Conservation (phyloP, 345 rosid genomes). For the Punica granatum region DNA sequence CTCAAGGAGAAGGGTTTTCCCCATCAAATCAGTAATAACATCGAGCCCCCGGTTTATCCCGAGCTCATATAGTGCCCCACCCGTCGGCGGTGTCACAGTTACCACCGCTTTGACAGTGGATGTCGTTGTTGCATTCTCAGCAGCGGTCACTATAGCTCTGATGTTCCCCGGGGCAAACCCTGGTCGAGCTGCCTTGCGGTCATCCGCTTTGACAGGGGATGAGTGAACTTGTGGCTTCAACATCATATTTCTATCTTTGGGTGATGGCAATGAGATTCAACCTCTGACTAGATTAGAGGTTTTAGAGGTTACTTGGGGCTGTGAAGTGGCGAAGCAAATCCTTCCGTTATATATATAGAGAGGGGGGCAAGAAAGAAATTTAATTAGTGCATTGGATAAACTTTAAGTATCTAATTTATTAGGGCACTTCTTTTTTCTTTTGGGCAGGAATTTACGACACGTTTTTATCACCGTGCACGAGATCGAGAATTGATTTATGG, state of each 20-base stretch:
- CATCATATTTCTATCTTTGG: conserved; percentile 24
- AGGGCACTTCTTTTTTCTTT: no score
- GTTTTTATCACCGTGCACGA: no score
- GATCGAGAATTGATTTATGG: no score
- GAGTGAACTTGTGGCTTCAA: conserved; percentile 24
- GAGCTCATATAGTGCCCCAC: conserved; percentile 21
- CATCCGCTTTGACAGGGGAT: no score
- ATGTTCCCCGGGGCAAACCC: conserved; percentile 3
- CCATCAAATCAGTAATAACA: conserved; percentile 36
- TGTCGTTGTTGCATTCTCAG: not conserved
- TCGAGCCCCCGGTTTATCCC: conserved; percentile 29
- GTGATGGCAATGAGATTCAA: no score
- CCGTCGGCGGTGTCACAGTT: conserved; percentile 23
- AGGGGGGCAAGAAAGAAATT: no score
- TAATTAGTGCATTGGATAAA: no score
- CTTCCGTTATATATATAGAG: not conserved
- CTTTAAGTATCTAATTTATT: no score
- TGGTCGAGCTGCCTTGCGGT: not conserved
- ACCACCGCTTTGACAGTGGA: conserved; percentile 29
- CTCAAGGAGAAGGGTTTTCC: conserved; percentile 42
- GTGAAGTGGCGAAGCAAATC: not conserved
- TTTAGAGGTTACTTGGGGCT: no score
- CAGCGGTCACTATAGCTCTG: conserved; percentile 11
- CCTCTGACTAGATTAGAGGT: no score
- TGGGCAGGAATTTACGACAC: no score